Conservation (phyloP, 208 protist species). For the Acanthamoeba royreba region DNA sequence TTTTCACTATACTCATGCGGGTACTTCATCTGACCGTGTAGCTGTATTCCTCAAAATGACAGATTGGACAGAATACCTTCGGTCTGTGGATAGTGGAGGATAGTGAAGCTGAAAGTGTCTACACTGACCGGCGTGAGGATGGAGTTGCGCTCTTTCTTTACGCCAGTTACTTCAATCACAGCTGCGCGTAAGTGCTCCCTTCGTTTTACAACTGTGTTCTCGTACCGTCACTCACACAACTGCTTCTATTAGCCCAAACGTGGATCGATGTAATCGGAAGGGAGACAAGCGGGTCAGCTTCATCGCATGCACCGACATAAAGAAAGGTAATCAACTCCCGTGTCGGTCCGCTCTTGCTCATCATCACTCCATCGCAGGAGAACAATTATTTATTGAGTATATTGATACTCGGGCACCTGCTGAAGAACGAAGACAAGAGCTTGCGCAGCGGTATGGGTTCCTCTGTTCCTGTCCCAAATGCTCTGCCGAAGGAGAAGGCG, state of each 20-base stretch:
- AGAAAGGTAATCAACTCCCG: not conserved
- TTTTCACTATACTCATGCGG: slow-evolving; percentile 34
- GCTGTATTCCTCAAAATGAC: not conserved
- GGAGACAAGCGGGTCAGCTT: slow-evolving; percentile 23
- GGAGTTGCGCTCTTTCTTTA: slow-evolving; percentile 9
- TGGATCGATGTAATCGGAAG: slow-evolving; percentile 5
- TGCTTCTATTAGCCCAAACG: not conserved
- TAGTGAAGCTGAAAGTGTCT: not conserved
- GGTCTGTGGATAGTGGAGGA: slow-evolving; percentile 31
- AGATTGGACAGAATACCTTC: slow-evolving; percentile 1
- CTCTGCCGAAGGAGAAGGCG: not conserved
- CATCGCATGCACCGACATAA: slow-evolving; percentile 10
- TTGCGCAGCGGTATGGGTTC: slow-evolving; percentile 29
- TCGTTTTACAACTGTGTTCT: not conserved
- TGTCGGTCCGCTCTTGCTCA: too few species aligned
- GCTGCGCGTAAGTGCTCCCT: not conserved
- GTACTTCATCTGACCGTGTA: not conserved
- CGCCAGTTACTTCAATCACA: slow-evolving; percentile 41
- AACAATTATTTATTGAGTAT: slow-evolving; percentile 44
- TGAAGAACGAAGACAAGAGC: not conserved
- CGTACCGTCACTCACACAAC: not conserved
- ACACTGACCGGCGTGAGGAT: slow-evolving; percentile 25
- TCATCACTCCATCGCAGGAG: too few species aligned
- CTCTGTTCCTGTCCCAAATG: not conserved
- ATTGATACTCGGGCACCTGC: not conserved